Evolutionary conservation across 768 basidiomycete species (phyloP).

Genomic region (Galerina marginata): DNA sequence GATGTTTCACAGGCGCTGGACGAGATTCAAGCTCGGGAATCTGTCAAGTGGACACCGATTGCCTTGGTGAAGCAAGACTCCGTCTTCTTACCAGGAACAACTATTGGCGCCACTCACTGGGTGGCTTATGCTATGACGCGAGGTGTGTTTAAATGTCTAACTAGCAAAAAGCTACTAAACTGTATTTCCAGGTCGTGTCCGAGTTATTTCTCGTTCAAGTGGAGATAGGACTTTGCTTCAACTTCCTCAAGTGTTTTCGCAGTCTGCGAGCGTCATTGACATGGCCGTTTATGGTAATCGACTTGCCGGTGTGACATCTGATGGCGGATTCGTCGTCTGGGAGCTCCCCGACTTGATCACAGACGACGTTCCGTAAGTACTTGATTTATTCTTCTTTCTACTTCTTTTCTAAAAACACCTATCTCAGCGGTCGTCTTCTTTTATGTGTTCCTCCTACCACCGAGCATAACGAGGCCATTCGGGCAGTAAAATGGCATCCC

Average conservation of each 20-base stretch:
- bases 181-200: constrained; percentile 65
- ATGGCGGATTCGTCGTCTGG: constrained; percentile 91
- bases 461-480: constrained; percentile 67
- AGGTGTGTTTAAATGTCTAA: constrained; percentile 42
- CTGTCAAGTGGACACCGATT: constrained; percentile 88
- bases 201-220: constrained; percentile 87
- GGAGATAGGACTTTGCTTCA: constrained; percentile 89
- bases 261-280: constrained; percentile 71
- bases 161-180: background rate
- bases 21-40: constrained; percentile 78
- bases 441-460: constrained; percentile 71
- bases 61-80: constrained; percentile 87
- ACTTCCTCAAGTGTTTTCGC: constrained; percentile 66
- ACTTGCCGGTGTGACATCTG: constrained; percentile 84
- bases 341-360: constrained; percentile 83
- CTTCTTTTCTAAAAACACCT: background rate
- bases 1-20: constrained; percentile 77
- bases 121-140: constrained; percentile 93
- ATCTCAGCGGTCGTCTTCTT: constrained; percentile 63
- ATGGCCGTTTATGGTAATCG: constrained; percentile 88
- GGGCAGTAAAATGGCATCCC: constrained; percentile 89
- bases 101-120: constrained; percentile 91
- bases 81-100: constrained; percentile 83
- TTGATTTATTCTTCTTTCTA: constrained; percentile 4
- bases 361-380: constrained; percentile 83